Base-by-base conservation (phyloP, 2,329 filamentous ascomycete species). In the Arachnomyces sp. region DNA sequence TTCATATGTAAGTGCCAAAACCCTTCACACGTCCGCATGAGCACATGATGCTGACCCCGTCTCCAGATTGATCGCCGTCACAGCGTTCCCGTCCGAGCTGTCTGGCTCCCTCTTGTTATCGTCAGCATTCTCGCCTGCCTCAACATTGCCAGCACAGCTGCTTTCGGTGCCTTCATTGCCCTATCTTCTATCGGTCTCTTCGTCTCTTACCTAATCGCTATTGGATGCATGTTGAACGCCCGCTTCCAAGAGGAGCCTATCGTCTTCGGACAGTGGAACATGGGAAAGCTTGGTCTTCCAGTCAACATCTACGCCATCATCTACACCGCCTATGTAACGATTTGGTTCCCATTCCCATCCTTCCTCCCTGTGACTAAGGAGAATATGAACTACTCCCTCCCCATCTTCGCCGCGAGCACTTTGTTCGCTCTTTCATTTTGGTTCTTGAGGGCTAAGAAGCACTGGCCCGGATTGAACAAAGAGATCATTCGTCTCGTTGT, bases 321-420 rank as follows among this genome's bases (percentile, higher is more conserved):
- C 4, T 66, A 58, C 42, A 58, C 56, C 4, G 34, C 48, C 12
- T 57, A 54, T 34, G 46, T 60, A 5, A 53, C 54, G 20, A 48
- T 62, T 16, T 58, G 55, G 49, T 38, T 61, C 12, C 56, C 55
- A 4, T 65, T 64, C 38, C 61, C 61, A 0, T 52, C 55, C 0
- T 43, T 49, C 2, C 35, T 63, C 1, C 61, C 62, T 2, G 59
- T 64, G 14, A 57, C 51, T 0, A 55, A 51, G 2, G 43, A 48
- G 29, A 63, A 63, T 36, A 65, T 65, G 61, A 66, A 66, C 36
- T 65, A 63, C 39, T 53, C 59, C 0, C 48, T 55, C 0, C 60
- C 61, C 1, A 57, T 64, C 8, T 62, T 62, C 36, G 46, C 34
- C 7, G 48, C 41, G 14, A 49, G 28, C 33, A 47, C 40, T 6